A percentile compares a stretch with the other conserved stretches of the same genome.
Evolutionary conservation across 352 stramenopile species (phyloP).

Genomic region (Lagenidium giganteum): DNA sequence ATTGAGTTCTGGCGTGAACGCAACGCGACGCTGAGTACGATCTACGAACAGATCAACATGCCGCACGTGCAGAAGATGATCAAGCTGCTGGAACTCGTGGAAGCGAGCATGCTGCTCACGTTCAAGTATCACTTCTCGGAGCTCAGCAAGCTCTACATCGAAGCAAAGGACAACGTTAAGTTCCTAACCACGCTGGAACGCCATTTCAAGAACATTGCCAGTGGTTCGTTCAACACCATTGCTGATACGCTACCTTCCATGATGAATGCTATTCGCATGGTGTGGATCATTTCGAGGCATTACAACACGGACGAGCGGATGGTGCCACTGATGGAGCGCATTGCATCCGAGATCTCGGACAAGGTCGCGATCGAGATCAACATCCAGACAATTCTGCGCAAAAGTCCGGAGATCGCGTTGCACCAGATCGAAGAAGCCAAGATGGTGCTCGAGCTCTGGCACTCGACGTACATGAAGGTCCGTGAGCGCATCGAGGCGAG

Average conservation of each 20-base stretch:
- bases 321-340: constrained; percentile 94
- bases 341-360: constrained; percentile 91
- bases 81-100: constrained; percentile 88
- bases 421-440: constrained; percentile 87
- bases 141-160: constrained; percentile 92
- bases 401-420: constrained; percentile 67
- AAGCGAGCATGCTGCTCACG: constrained; percentile 86
- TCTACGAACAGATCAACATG: constrained; percentile 96
- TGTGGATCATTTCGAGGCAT: constrained; percentile 97
- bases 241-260: constrained; percentile 93
- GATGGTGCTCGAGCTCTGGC: constrained; percentile 91
- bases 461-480: constrained; percentile 94
- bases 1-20: constrained; percentile 96
- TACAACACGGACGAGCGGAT: constrained; percentile 98
- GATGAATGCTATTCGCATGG: constrained; percentile 96
- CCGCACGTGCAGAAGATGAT: constrained; percentile 95
- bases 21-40: constrained; percentile 91
- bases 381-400: constrained; percentile 86
- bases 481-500: constrained; percentile 92
- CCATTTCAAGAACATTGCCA: constrained; percentile 94
- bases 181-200: constrained; percentile 95
- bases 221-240: constrained; percentile 88
- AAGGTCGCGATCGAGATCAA: constrained; percentile 91
- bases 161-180: constrained; percentile 96
- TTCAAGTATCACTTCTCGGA: constrained; percentile 95